Conservation (phyloP, 108 stramenopile genomes). For the Craspedostauros australis region DNA sequence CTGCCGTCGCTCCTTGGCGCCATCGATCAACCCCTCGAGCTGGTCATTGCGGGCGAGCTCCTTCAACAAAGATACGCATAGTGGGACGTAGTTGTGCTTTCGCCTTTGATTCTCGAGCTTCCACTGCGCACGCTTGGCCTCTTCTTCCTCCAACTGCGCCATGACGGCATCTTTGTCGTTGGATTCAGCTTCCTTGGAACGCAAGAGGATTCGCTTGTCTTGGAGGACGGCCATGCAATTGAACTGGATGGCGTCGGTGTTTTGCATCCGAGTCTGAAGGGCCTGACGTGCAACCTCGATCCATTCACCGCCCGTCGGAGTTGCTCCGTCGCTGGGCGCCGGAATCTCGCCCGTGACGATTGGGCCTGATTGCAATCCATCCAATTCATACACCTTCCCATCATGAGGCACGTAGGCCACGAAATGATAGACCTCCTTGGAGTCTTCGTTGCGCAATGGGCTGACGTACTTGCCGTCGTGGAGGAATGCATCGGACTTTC, state of each 20-base stretch:
- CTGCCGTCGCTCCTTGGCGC: slow-evolving; percentile 34
- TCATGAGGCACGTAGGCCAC: slow-evolving; percentile 84
- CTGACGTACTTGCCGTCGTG: slow-evolving; percentile 47
- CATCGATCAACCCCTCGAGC: slow-evolving; percentile 32
- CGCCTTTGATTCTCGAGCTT: slow-evolving; percentile 66
- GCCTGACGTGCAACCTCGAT: slow-evolving; percentile 62
- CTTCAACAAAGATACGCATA: slow-evolving; percentile 65
- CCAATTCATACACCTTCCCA: slow-evolving; percentile 88
- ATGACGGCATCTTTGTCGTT: slow-evolving; percentile 4
- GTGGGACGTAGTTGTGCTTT: slow-evolving; percentile 76
- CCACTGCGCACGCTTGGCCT: slow-evolving; percentile 71
- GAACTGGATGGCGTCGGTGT: slow-evolving; percentile 81
- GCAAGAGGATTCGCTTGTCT: slow-evolving; percentile 52
- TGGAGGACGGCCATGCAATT: slow-evolving; percentile 89
- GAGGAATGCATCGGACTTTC: slow-evolving; percentile 82
- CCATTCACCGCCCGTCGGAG: slow-evolving; percentile 32
- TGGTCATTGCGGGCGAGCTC: slow-evolving; percentile 58
- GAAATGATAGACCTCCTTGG: slow-evolving; percentile 95
- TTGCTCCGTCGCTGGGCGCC: slow-evolving; percentile 8
- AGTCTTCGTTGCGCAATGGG: slow-evolving; percentile 25
- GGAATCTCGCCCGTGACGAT: slow-evolving; percentile 51
- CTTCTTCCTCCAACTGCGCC: slow-evolving; percentile 44
- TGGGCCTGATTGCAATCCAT: slow-evolving; percentile 89
- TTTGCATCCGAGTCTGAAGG: slow-evolving; percentile 69
- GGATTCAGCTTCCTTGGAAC: slow-evolving; percentile 16